These are phyloP conservation scores for Picochlorum sp. DNA, from an alignment of 139 green algal genomes.

Conservation along the genomic window DNA sequence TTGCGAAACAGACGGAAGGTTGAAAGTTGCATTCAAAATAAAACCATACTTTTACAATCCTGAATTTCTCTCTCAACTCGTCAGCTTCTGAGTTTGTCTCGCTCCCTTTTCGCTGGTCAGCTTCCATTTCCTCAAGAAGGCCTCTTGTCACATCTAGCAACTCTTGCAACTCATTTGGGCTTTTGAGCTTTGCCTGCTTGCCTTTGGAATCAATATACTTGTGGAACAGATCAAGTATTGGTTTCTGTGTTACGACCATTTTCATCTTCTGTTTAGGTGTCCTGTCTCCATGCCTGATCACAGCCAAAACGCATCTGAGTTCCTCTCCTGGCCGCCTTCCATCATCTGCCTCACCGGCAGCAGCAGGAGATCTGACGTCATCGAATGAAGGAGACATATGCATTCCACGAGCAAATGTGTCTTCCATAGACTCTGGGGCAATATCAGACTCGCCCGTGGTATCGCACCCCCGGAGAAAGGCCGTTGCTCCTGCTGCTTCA, in stretches of 20 bases:
- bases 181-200: constrained; percentile 98
- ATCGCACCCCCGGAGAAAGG: neutral
- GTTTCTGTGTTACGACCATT: constrained; percentile 65
- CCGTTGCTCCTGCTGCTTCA: constrained; percentile 1
- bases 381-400: constrained; percentile 1
- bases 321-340: constrained; percentile 42
- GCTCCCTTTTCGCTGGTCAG: neutral
- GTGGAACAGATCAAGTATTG: constrained; percentile 75
- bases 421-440: neutral
- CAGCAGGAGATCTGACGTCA: constrained; percentile 3
- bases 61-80: constrained; percentile 76
- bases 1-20: neutral
- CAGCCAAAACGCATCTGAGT: constrained; percentile 86
- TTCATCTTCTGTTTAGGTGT: constrained; percentile 99
- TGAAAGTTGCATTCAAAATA: too few relatives aligned
- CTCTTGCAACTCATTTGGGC: constrained; percentile 80
- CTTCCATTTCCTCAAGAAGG: constrained; percentile 53
- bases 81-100: constrained; percentile 21
- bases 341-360: constrained; percentile 10
- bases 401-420: neutral
- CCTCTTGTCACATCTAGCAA: constrained; percentile 75
- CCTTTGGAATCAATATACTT: constrained; percentile 81
- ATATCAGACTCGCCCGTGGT: too few relatives aligned
- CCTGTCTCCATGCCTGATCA: constrained; percentile 81
- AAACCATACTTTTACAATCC: too few relatives aligned